These are phyloP conservation scores for Takakia lepidozioides DNA, from an alignment of 225 moss, liverwort and hornwort species.

Conservation along the genomic window DNA sequence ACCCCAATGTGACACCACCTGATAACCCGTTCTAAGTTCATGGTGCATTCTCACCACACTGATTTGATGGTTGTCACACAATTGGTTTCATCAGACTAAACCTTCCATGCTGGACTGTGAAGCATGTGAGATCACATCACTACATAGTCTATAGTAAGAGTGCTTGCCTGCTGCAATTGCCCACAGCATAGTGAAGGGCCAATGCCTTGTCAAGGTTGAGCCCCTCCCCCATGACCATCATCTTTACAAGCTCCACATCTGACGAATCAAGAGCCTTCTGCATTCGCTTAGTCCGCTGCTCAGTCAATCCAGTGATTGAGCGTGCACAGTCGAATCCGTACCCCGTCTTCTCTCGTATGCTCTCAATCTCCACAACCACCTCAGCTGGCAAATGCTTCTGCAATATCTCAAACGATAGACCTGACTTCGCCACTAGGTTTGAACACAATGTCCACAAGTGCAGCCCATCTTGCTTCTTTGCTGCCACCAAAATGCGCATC, in stretches of 20 bases:
- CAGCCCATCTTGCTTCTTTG: constrained; percentile 31
- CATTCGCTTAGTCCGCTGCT: constrained; percentile 58
- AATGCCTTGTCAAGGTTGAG: constrained; percentile 53
- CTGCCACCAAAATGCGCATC: constrained; percentile 55
- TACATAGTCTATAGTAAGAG: not conserved
- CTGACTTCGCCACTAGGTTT: constrained; percentile 55
- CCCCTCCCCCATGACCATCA: constrained; percentile 76
- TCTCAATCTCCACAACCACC: constrained; percentile 42
- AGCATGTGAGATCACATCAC: no score
- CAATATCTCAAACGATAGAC: constrained; percentile 36
- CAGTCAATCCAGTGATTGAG: constrained; percentile 17
- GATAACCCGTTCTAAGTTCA: no score
- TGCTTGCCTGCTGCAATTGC: constrained; percentile 44
- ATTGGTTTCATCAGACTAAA: no score
- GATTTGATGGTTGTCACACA: no score
- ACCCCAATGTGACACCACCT: no score
- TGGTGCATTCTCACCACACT: no score
- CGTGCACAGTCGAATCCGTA: constrained; percentile 24
- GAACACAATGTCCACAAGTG: constrained; percentile 60
- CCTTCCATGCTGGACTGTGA: no score
- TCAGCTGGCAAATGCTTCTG: constrained; percentile 43
- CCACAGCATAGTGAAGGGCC: constrained; percentile 58
- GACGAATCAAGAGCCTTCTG: constrained; percentile 63
- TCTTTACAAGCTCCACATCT: constrained; percentile 56
- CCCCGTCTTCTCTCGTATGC: constrained; percentile 32